Conservation (phyloP, 768 basidiomycete genomes). For the Lentinula raphanica region DNA sequence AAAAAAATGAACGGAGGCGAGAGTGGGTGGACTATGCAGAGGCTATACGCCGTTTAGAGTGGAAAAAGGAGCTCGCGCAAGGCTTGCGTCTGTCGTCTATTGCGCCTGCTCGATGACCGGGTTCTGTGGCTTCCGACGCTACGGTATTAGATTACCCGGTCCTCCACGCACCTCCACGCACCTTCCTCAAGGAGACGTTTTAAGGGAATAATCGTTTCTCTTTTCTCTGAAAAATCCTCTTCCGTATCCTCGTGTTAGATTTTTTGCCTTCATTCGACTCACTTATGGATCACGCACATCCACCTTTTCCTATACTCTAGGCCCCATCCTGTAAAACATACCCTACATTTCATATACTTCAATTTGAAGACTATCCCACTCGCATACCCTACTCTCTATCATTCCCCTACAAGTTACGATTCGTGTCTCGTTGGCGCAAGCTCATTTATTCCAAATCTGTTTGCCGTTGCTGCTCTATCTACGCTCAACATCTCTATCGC, state of each 20-base stretch:
- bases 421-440: background rate
- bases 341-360: background rate
- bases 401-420: background rate
- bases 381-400: background rate
- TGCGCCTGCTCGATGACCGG: conserved; percentile 46
- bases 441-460: background rate
- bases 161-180: no score
- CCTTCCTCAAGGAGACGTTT: background rate
- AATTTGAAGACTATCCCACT: background rate
- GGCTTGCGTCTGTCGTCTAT: conserved; percentile 69
- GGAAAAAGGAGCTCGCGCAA: conserved; percentile 83
- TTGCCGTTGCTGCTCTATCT: background rate
- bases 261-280: background rate
- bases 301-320: background rate
- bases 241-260: background rate
- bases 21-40: conserved; percentile 90
- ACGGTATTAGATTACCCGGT: background rate
- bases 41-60: conserved; percentile 65
- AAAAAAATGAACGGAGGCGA: conserved; percentile 69
- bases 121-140: background rate
- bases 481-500: background rate
- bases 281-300: background rate
- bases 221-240: no score
- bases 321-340: background rate
- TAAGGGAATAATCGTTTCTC: background rate